Conservation (phyloP, 1,284 basidiomycete species). For the Athelia psychrophila region DNA sequence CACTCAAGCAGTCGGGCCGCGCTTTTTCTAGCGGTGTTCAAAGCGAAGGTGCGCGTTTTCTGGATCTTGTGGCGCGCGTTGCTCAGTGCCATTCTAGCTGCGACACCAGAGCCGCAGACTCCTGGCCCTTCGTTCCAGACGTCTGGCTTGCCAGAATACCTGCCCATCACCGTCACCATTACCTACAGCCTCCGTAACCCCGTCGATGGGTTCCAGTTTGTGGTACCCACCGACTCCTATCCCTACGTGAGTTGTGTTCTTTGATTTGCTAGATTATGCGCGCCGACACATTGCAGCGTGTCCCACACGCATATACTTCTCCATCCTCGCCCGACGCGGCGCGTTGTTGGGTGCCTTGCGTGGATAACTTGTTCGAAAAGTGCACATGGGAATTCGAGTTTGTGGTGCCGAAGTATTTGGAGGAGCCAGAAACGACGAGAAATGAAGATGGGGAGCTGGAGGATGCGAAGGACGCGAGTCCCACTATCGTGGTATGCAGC, state of each 20-base stretch:
- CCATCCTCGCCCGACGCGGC: conserved; percentile 89
- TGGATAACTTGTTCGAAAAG: conserved; percentile 94
- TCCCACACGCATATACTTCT: conserved; percentile 91
- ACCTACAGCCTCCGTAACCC: conserved; percentile 81
- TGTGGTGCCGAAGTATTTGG: conserved; percentile 86
- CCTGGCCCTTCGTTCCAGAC: conserved; percentile 48
- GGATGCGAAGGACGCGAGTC: conserved; percentile 54
- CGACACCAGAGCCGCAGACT: conserved; percentile 76
- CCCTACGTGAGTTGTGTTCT: conserved; percentile 70
- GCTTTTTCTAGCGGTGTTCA: conserved; percentile 14
- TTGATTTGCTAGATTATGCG: conserved; percentile 11
- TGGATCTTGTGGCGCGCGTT: not conserved
- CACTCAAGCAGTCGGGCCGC: conserved; percentile 58
- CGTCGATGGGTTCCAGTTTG: conserved; percentile 85
- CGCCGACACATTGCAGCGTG: conserved; percentile 52
- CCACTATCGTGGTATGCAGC: conserved; percentile 88
- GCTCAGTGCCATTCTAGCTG: conserved; percentile 37
- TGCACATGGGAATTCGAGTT: conserved; percentile 99
- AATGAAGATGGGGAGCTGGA: conserved; percentile 52
- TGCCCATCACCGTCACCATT: conserved; percentile 75
- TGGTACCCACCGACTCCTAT: conserved; percentile 75
- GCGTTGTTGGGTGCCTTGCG: conserved; percentile 95
- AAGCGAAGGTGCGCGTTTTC: conserved; percentile 12
- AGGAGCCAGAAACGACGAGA: conserved; percentile 54
- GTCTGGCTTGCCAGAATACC: conserved; percentile 59